Evolutionary conservation across 495 filamentous ascomycete genomes (phyloP), one percentile per base, ranked within the genome.

Genomic region (Chlorociboria aeruginascens): DNA sequence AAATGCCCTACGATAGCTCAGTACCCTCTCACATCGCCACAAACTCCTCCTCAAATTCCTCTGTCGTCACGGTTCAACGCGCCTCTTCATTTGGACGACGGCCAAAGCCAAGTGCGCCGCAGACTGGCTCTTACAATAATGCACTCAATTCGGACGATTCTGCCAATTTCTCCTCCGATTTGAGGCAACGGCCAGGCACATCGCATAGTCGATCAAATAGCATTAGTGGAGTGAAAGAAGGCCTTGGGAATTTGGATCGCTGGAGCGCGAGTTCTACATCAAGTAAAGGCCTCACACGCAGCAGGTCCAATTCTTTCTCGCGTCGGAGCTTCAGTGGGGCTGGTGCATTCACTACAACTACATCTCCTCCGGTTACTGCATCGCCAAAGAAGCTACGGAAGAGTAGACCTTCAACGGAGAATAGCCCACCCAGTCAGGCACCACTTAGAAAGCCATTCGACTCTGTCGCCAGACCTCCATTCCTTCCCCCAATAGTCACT

Each of bases 231-330:
- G 63, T 80, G 48, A 73, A 69, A 56, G 83, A 86, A 57, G 77
- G 79, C 3, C 64, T 87, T 36, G 78, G 76, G 31, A 86, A 80
- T 49, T 71, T 87, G 57, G 87, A 90, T 63, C 80, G 85, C 45
- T 90, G 85, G 86, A 89, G 85, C 28, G 77, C 82, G 28, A 87
- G 83, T 3, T 86, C 87, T 16, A 59, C 73, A 8, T 86, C 82
- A 38, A 89, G 71, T 30, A 83, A 82, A 34, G 65, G 71, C 3
- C 52, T 53, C 10, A 39, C 8, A 14, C 62, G 67, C 40, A 68
- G 71, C 48, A 62, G 66, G 36, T 69, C 62, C 56, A 72, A 59
- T 40, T 78, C 69, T 51, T 71, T 71, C 52, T 76, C 79, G 37
- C 72, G 73, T 48, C 69, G 76, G 51, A 70, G 75, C 53, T 53